Evolutionary conservation across 305 asterid genomes (phyloP), one percentile per base, ranked within the genome.

Genomic region (Rubia occidens): DNA sequence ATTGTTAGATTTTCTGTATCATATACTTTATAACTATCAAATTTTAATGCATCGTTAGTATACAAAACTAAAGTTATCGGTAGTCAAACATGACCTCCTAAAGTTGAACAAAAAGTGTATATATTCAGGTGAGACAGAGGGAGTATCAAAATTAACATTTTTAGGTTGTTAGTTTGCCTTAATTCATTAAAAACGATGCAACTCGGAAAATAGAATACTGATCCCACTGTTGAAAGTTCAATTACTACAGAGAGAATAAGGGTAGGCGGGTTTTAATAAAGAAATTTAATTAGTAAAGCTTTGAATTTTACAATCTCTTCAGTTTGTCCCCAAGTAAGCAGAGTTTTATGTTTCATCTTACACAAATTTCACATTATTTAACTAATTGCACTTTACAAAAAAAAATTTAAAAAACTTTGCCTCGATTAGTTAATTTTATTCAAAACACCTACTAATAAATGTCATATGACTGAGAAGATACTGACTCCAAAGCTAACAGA

Each of bases 341-440:
- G 13, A 42, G 8, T 24, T 44, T 20, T 70, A 68, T 47, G 45
- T 54, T 42, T 51, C 66, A 40, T 58, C 70, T 53, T 37, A 68
- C 71, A 54, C 32, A n/a, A 63, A 49, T 51, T 40, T 44, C 32
- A 1, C 32, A 1, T 29, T 29, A 29, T 29, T 29, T 29, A 29
- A 29, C 32, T 29, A 32, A 32, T 2, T 32, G 37, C 37, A 32
- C 37, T 32, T 32, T 32, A 32, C 3, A n/a, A n/a, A n/a, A n/a
- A n/a, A 32, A 32, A 32, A 32, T 32, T 26, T 32, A 32, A 32
- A 32, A 32, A 2, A 3, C 3, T 53, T 32, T 51, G 75, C 54
- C 42, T 64, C 18, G 14, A 8, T 3, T 43, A 49, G 44, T 20
- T n/a, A n/a, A 56, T n/a, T 56, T 67, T 20, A 18, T 40, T 53